These are phyloP conservation scores for Suillus plorans DNA, from an alignment of 768 basidiomycete genomes.

Conservation along the genomic window DNA sequence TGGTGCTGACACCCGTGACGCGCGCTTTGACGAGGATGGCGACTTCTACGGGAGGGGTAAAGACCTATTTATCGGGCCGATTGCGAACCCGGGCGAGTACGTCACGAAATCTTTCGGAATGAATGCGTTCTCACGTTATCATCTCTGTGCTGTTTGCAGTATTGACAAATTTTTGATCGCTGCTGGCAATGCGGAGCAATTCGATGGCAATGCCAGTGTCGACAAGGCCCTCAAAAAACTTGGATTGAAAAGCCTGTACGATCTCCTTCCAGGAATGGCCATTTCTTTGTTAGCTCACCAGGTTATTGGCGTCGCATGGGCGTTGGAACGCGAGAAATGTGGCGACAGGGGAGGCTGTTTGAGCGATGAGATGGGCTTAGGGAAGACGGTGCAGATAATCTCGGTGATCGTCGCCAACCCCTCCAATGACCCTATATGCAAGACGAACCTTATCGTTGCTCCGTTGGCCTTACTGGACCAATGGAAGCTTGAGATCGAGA, in stretches of 20 bases:
- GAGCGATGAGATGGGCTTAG: constrained; percentile 51
- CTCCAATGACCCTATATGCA: constrained; percentile 47
- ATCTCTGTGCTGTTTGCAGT: constrained; percentile 19
- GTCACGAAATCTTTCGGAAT: constrained; percentile 9
- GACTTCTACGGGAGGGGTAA: constrained; percentile 48
- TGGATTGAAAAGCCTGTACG: constrained; percentile 45
- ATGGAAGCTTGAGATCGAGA: constrained; percentile 61
- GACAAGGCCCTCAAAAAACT: constrained; percentile 56
- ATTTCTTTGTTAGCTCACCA: constrained; percentile 70
- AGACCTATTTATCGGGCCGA: constrained; percentile 45
- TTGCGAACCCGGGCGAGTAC: constrained; percentile 51
- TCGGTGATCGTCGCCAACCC: constrained; percentile 56
- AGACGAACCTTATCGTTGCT: constrained; percentile 68
- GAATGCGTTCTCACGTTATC: constrained; percentile 3
- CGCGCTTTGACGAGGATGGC: constrained; percentile 42
- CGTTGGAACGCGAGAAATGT: constrained; percentile 36
- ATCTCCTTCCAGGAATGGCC: constrained; percentile 56
- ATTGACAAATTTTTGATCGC: constrained; percentile 53
- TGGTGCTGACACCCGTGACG: constrained; percentile 11
- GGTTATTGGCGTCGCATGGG: constrained; percentile 49
- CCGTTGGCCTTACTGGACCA: constrained; percentile 67
- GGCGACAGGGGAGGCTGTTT: constrained; percentile 30
- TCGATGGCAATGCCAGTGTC: constrained; percentile 59
- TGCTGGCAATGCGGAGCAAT: constrained; percentile 57
- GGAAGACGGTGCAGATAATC: constrained; percentile 64